Evolutionary conservation across 2,329 filamentous ascomycete genomes (phyloP).

Genomic region (Fusarium sp.): DNA sequence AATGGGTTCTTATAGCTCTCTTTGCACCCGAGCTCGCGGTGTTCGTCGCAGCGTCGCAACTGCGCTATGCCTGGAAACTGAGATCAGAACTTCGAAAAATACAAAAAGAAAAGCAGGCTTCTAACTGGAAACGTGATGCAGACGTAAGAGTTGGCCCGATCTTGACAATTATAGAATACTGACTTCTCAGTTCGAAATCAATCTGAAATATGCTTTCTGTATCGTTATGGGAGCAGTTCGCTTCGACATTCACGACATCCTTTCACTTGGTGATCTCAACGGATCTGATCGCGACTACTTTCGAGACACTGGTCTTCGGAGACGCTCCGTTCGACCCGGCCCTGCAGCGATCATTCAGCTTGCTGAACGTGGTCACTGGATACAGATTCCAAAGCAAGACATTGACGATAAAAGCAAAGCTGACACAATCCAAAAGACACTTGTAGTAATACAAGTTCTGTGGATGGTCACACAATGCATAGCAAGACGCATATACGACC

Average conservation of each 20-base stretch:
- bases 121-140: accelerated
- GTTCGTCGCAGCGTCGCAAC: background rate
- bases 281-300: accelerated
- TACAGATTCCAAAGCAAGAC: background rate
- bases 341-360: background rate
- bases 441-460: background rate
- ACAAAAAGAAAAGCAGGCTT: background rate
- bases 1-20: background rate
- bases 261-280: background rate
- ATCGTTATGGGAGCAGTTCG: conserved; percentile 4
- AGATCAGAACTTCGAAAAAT: background rate
- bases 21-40: background rate
- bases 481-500: background rate
- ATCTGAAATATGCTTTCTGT: conserved; percentile 1
- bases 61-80: accelerated
- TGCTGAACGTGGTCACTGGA: background rate
- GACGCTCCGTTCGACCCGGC: background rate
- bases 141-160: accelerated
- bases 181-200: background rate
- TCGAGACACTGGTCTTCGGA: accelerated
- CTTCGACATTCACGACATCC: background rate
- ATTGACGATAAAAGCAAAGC: conserved; percentile 12
- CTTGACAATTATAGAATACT: accelerated
- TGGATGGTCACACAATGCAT: conserved; percentile 3
- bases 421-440: background rate